Conservation (phyloP, 2,329 filamentous ascomycete species). For the Claviceps pazoutovae region DNA sequence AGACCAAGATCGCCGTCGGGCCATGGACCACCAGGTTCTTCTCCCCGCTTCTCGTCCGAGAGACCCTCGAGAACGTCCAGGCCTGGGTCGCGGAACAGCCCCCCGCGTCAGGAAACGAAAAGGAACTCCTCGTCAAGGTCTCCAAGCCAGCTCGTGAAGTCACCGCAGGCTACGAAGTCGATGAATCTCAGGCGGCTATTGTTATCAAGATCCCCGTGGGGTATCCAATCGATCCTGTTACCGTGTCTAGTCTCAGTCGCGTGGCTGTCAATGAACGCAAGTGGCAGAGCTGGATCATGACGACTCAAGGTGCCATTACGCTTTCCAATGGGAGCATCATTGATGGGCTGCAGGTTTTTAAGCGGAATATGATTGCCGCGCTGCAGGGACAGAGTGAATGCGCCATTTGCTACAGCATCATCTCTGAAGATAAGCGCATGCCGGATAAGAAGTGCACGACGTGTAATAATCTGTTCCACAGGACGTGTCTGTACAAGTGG, state of each 20-base stretch:
- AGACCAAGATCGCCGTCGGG: slow-evolving; percentile 68
- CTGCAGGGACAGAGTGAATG: slow-evolving; percentile 91
- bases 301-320: slow-evolving; percentile 81
- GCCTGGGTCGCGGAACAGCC: slow-evolving; percentile 48
- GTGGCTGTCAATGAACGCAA: slow-evolving; percentile 83
- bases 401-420: slow-evolving; percentile 92
- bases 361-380: slow-evolving; percentile 72
- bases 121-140: slow-evolving; percentile 53
- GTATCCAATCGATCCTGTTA: slow-evolving; percentile 70
- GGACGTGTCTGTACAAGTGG: slow-evolving; percentile 86
- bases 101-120: slow-evolving; percentile 32
- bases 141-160: slow-evolving; percentile 61
- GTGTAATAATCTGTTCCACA: slow-evolving; percentile 90
- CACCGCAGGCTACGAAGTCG: slow-evolving; percentile 71
- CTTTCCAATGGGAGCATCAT: slow-evolving; percentile 83
- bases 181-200: slow-evolving; percentile 74
- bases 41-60: slow-evolving; percentile 53
- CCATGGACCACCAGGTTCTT: slow-evolving; percentile 77
- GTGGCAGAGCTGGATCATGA: slow-evolving; percentile 83
- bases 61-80: slow-evolving; percentile 53
- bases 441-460: slow-evolving; percentile 86
- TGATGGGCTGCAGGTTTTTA: slow-evolving; percentile 75
- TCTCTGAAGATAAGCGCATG: slow-evolving; percentile 74
- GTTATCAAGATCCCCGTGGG: slow-evolving; percentile 65
- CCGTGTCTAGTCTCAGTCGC: slow-evolving; percentile 63